Evolutionary conservation across 2,329 filamentous ascomycete species (phyloP), one percentile per base, ranked within the genome.

Genomic region (Trichoderma aggressivum): DNA sequence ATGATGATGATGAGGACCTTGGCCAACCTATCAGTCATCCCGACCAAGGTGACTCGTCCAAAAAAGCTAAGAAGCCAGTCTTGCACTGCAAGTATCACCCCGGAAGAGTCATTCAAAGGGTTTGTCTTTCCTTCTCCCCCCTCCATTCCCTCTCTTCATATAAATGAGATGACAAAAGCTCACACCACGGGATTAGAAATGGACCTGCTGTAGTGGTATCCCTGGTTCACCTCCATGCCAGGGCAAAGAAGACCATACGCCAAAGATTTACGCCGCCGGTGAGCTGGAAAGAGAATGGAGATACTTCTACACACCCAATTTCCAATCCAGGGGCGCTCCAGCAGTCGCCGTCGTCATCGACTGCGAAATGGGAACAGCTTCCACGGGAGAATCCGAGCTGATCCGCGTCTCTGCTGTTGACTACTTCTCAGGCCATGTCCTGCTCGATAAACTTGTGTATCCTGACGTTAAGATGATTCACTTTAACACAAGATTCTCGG

Each of bases 331-430:
- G 43, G 53, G 4, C 28, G 39, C 7, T 56, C 72, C 64, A 16
- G 72, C 73, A 18, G 71, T 50, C 58, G 79, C 75, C 3, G 82
- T 88, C 3, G 85, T 83, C 0, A 77, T 89, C 4, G 86, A 88
- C 72, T 88, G 87, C 73, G 86, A 89, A 73, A 88, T 88, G 85
- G 86, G 86, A 18, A 82, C 79, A 0, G 78, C 83, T 2, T 73
- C 74, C 10, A 78, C 78, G 6, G 82, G 83, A 7, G 85, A 88
- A 11, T 76, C 78, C 0, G 86, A 88, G 72, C 77, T 89, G 8
- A 86, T 89, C 71, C 85, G 86, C 4, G 55, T 89, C 1, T 84
- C 84, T 0, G 75, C 83, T 2, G 75, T 89, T 30, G 86, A 88
- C 75, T 86, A 85, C 74, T 86, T 87, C 75, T 82, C 83, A 0